Conservation (phyloP, 2,329 filamentous ascomycete genomes). For the Exophiala spinifera region DNA sequence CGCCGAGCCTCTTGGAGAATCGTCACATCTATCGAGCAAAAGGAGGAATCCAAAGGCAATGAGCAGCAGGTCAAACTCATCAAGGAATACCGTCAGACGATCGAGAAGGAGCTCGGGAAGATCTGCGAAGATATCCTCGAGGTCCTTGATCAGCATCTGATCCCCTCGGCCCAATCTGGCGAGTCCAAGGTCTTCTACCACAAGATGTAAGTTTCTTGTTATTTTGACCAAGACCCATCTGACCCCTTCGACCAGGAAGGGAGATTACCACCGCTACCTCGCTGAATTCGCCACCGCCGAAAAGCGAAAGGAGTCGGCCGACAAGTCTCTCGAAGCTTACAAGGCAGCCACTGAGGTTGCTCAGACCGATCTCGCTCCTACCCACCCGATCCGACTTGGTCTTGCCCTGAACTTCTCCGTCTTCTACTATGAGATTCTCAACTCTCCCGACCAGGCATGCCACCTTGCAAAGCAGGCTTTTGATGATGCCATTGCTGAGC, state of each 20-base stretch:
- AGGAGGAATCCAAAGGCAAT: constrained; percentile 99
- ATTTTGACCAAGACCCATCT: background rate
- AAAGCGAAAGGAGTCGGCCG: constrained; percentile 90
- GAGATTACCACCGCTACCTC: constrained; percentile 98
- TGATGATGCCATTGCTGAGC: constrained; percentile 95
- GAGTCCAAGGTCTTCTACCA: constrained; percentile 99
- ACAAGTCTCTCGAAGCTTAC: constrained; percentile 95
- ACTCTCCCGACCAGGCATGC: constrained; percentile 96
- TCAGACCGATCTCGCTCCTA: constrained; percentile 82
- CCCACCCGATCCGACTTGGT: constrained; percentile 88
- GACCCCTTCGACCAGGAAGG: constrained; percentile 68
- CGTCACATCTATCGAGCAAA: constrained; percentile 97
- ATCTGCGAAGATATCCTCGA: constrained; percentile 97
- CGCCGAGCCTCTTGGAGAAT: constrained; percentile 98
- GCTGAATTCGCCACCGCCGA: constrained; percentile 94
- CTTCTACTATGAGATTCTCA: constrained; percentile 99
- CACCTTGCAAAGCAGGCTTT: constrained; percentile 95
- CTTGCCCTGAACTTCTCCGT: constrained; percentile 95
- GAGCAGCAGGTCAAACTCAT: constrained; percentile 84
- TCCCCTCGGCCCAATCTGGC: constrained; percentile 88
- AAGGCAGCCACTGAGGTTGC: constrained; percentile 90
- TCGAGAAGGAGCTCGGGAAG: constrained; percentile 92
- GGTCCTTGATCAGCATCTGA: constrained; percentile 89
- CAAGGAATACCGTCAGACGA: constrained; percentile 98
- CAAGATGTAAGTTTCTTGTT: constrained; percentile 73